Evolutionary conservation across 129 eudicot species (phyloP).

Genomic region (Chrysanthemum lavandulifolium): DNA sequence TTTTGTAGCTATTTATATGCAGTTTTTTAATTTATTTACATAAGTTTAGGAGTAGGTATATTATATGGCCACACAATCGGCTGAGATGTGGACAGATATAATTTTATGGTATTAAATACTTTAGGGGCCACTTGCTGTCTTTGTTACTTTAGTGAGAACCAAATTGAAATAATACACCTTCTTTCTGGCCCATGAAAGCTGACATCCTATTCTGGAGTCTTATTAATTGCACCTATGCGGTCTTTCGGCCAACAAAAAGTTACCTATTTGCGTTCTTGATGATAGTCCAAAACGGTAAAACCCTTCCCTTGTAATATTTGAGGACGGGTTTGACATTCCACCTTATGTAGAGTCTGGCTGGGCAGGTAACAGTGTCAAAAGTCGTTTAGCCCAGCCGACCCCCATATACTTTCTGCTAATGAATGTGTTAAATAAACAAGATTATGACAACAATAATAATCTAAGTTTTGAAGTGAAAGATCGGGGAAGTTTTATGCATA

Average conservation of each 20-base stretch:
- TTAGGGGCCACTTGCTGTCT: slow-evolving; percentile 29
- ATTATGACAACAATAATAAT: background rate
- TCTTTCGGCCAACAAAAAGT: background rate
- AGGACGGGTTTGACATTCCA: slow-evolving; percentile 3
- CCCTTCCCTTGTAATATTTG: background rate
- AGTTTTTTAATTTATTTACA: background rate
- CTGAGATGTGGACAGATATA: slow-evolving; percentile 22
- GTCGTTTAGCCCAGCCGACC: background rate
- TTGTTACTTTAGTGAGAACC: background rate
- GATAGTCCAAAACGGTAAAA: background rate
- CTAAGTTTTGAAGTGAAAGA: background rate
- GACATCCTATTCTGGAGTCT: slow-evolving; percentile 16
- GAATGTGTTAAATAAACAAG: background rate
- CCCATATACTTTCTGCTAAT: background rate
- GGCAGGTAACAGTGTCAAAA: background rate
- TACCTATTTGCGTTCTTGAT: background rate
- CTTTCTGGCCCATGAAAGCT: slow-evolving; percentile 20
- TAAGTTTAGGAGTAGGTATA: slow-evolving; percentile 13
- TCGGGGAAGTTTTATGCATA: background rate
- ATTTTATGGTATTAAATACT: slow-evolving; percentile 25
- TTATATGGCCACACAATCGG: slow-evolving; percentile 23
- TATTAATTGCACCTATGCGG: background rate
- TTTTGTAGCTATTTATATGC: slow-evolving; percentile 8
- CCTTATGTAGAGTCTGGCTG: background rate
- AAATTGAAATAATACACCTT: slow-evolving; percentile 14